Evolutionary conservation across 805 yeast species (phyloP).

Genomic region (Wickerhamomyces queroliae): DNA sequence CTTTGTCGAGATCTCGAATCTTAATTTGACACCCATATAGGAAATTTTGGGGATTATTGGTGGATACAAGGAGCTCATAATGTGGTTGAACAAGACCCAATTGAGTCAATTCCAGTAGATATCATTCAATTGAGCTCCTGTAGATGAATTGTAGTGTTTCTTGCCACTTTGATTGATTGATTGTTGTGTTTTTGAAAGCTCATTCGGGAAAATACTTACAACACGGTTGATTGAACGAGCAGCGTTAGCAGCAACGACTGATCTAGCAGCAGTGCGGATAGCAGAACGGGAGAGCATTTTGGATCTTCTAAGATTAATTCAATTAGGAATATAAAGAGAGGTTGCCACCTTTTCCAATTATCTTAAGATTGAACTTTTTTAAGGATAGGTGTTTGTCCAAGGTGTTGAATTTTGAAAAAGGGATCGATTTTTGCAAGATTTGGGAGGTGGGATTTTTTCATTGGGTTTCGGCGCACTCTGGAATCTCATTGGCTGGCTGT

Average conservation of each 20-base stretch:
- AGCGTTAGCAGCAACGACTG: constrained; percentile 56
- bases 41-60: not conserved
- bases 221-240: constrained; percentile 30
- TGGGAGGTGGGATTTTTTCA: constrained; percentile 10
- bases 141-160: too few relatives aligned
- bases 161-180: constrained; percentile 2
- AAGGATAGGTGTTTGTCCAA: not conserved
- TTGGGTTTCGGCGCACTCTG: not conserved
- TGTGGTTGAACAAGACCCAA: too few relatives aligned
- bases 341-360: constrained; percentile 1
- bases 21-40: not conserved
- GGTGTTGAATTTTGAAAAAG: constrained; percentile 11
- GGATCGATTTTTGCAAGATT: constrained; percentile 10
- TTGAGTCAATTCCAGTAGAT: not conserved
- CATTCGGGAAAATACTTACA: constrained; percentile 33
- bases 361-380: constrained; percentile 1
- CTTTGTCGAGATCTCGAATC: not conserved
- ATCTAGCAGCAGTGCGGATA: constrained; percentile 80
- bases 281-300: constrained; percentile 82
- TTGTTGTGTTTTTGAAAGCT: not conserved
- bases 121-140: not conserved
- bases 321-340: constrained; percentile 5
- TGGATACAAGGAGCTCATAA: not conserved
- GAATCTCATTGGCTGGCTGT: not conserved
- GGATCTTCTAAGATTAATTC: constrained; percentile 14